Evolutionary conservation across 495 filamentous ascomycete species (phyloP), one percentile per base, ranked within the genome.

Genomic region (Xylaria flabelliformis): DNA sequence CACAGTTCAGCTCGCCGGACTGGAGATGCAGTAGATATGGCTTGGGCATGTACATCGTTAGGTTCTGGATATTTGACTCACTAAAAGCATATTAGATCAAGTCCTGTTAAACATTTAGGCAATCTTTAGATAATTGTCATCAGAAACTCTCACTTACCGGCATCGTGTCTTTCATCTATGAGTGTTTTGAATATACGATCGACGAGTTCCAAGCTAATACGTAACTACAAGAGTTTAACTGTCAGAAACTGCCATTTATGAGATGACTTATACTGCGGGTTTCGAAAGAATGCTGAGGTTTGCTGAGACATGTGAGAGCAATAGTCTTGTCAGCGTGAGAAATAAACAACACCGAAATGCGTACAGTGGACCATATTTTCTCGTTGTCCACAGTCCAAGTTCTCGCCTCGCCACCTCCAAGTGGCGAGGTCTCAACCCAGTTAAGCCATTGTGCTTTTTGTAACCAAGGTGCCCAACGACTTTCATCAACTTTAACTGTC

Each of bases 101-200:
- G 29, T 46, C 9, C 6, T 12, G 17, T 17, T 58, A n/a, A 34
- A 29, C 48, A 39, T 36, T 6, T 21, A 12, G 7, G 9, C 8
- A 26, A 6, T n/a, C 4, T 29, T 59, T n/a, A 19, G 12, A n/a
- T 46, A 48, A 7, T 1, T 15, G 48, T 2, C 13, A 42, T 26
- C 5, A 26, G 8, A 3, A 24, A 56, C 4, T 8, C 8, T 32
- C 24, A 68, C 66, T 56, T 50, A 69, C 67, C 67, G 34, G 39
- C 21, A 44, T 46, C 39, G 36, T 61, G 41, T 50, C n/a, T 48
- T 34, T 69, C 67, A 17, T 61, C 41, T 10, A 69, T 50, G 3
- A 69, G 67, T 36, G 67, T 21, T 24, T 69, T 69, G 41, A 69
- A 15, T 24, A 61, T 26, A 36, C 67, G 53, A 42, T 69, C 55